These are phyloP conservation scores for Trebouxia sp. DNA, from an alignment of 139 green algal genomes.

Conservation along the genomic window DNA sequence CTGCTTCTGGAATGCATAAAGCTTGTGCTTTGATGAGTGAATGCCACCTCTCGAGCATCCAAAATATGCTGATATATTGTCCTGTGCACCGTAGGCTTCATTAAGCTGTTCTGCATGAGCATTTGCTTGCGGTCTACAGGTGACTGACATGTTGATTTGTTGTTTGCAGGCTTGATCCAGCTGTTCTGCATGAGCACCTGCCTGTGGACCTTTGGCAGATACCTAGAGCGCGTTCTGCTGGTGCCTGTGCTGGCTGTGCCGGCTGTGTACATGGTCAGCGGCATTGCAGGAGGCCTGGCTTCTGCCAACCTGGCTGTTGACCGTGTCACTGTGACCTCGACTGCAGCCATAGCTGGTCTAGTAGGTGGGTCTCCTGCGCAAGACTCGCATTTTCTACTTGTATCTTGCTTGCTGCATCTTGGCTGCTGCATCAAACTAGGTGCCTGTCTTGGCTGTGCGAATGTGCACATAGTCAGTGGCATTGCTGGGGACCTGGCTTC, in stretches of 20 bases:
- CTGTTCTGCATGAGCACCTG: slow-evolving; percentile 30
- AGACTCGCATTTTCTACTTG: too few relatives aligned
- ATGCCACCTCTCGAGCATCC: too few relatives aligned
- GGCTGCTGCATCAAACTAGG: too few relatives aligned
- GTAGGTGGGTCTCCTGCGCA: slow-evolving; percentile 42
- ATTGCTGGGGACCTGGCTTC: slow-evolving; percentile 40
- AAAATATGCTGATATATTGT: too few relatives aligned
- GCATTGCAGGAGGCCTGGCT: slow-evolving; percentile 38
- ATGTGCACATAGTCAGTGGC: slow-evolving; percentile 40
- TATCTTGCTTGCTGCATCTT: too few relatives aligned
- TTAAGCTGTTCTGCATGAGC: too few relatives aligned
- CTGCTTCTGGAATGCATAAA: too few relatives aligned
- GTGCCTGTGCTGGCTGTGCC: slow-evolving; percentile 30
- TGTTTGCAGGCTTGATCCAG: slow-evolving; percentile 6
- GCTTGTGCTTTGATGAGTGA: too few relatives aligned
- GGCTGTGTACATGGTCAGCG: slow-evolving; percentile 45
- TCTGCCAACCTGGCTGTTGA: slow-evolving; percentile 51
- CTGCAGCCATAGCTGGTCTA: slow-evolving; percentile 45
- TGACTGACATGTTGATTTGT: neutral
- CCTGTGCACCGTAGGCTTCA: too few relatives aligned
- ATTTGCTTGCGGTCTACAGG: too few relatives aligned
- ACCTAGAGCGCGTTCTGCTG: slow-evolving; percentile 33
- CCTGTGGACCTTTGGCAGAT: slow-evolving; percentile 56
- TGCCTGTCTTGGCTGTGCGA: slow-evolving; percentile 20
- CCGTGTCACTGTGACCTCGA: slow-evolving; percentile 43